A percentile compares a stretch with the other conserved stretches of the same genome.
phyloP scores from a whole-genome alignment of 192 early-diverging fungal genomes.

The Backusella sp. region DNA sequence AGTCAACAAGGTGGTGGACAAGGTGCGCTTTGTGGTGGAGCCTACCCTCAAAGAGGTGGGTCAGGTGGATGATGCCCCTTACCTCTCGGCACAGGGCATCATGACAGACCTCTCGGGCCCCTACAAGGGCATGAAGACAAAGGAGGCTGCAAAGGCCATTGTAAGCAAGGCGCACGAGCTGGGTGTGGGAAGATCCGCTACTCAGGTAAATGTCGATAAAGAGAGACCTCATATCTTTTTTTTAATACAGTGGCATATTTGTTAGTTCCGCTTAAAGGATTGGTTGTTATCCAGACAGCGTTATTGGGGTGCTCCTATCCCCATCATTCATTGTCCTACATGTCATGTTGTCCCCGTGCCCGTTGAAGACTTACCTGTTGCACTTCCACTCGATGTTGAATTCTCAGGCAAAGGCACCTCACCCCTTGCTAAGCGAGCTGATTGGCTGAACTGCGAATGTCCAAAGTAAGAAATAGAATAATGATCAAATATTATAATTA shows the following conservation, averaged over 20 bases:
- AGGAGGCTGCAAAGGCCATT: constrained; percentile 56
- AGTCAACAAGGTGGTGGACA: constrained; percentile 44
- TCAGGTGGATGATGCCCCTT: background rate
- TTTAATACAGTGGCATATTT: background rate
- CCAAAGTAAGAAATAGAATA: too few relatives aligned
- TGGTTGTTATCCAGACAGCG: constrained; percentile 96
- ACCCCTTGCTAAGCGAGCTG: constrained; percentile 57
- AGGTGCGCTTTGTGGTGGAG: constrained; percentile 53
- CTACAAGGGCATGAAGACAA: constrained; percentile 61
- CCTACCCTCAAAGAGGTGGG: constrained; percentile 25
- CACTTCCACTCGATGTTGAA: constrained; percentile 57
- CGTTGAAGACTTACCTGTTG: constrained; percentile 72
- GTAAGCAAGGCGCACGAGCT: constrained; percentile 41
- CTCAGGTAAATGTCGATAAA: constrained; percentile 29
- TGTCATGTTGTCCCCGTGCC: constrained; percentile 90
- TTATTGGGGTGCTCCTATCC: constrained; percentile 97
- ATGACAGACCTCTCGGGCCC: constrained; percentile 52
- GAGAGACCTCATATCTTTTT: too few relatives aligned
- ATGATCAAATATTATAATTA: too few relatives aligned
- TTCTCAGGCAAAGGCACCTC: constrained; percentile 69
- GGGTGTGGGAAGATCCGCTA: constrained; percentile 45
- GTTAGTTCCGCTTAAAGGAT: constrained; percentile 83
- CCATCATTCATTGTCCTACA: constrained; percentile 81
- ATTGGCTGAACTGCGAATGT: constrained; percentile 76
- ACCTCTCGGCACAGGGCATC: constrained; percentile 56